Evolutionary conservation across 768 basidiomycete genomes (phyloP), one percentile per base, ranked within the genome.

Genomic region (Boletus subcaerulescens): DNA sequence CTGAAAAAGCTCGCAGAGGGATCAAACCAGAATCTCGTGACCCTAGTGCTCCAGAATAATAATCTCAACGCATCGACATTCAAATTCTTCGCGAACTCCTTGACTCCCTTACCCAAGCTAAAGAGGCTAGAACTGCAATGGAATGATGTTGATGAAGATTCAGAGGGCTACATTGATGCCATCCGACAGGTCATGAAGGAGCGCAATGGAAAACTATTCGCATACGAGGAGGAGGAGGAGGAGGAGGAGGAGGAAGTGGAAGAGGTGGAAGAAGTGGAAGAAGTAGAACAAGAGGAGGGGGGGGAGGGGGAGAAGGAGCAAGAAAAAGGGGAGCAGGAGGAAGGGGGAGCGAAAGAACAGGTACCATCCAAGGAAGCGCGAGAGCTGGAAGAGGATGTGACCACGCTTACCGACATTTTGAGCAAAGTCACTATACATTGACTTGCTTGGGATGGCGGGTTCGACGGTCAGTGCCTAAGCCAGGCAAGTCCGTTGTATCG

Each of bases 11-110:
- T 98, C 43, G 77, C 78, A 1, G 71, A 71, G 18, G 93, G 94
- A 10, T 83, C 85, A 36, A 92, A 89, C 70, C 79, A 80, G 20
- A 85, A 85, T 60, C 76, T 98, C 41, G 81, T 85, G 62, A 81
- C 79, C 10, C 77, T 98, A 45, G 87, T 87, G 61, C 76, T 98
- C 35, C 92, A 98, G 74, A 97, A 95, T 67, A 93, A 95, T 69
- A 94, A 98, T 63, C 78, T 98, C 43, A 89, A 93, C 59, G 71
- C 77, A 5, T 70, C 79, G 43, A 79, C 91, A 11, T 86, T 92
- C 55, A 73, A 78, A 29, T 66, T 91, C 5, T 77, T 98, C 26
- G 84, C 88, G 2, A 69, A 79, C 20, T 85, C 82, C 2, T 82
- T 98, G 20, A 74, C 77, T 40, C 82, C 85, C 40, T 69, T 94